Base-by-base conservation (phyloP, 140 eudicot species). In the Erigeron philadelphicus region DNA sequence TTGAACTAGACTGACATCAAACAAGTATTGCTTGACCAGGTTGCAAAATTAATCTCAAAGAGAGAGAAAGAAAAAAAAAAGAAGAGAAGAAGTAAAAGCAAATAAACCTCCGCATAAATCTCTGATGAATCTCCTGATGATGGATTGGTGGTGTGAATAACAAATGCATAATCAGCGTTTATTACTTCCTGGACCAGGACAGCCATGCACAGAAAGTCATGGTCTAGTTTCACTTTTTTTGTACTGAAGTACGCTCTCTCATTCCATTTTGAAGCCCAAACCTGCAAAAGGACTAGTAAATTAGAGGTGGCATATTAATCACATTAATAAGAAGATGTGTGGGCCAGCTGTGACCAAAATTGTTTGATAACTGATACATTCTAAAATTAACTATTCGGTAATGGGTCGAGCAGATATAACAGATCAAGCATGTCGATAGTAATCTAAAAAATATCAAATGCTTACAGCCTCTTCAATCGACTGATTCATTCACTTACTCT, bases 231-330 rank as follows among this genome's bases (percentile, higher is more conserved):
- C 66, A 92, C 93, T 69, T 88, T 92, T 46, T 82, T 88, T 47
- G 96, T 92, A 75, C 98, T 92, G 79, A 86, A 92, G 83, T 86
- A 92, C 48, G 98, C 98, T 81, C 98, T 86, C 76, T 92, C 98
- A 13, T 92, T 92, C 98, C 98, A 92, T 76, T 92, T 92, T 60
- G 98, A 92, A 64, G 95, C 98, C 98, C 98, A 92, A 65, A 92
- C 98, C 98, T 92, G 49, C 13, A 65, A 35, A 48, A 48, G 18
- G 54, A 63, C 16, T 53, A 31, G 68, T 41, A 73, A 64, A 52
- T 69, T 11, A 60, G 61, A 71, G 75, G 38, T 31, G 17, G 23
- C 8, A 46, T 23, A 44, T 10, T 23, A 46, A 23, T 44, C 43
- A 7, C 17, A 46, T 13, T 31, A 9, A 59, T 23, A 9, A 11